These are phyloP conservation scores for Tylopilus sp. DNA, from an alignment of 768 basidiomycete species.

Conservation along the genomic window DNA sequence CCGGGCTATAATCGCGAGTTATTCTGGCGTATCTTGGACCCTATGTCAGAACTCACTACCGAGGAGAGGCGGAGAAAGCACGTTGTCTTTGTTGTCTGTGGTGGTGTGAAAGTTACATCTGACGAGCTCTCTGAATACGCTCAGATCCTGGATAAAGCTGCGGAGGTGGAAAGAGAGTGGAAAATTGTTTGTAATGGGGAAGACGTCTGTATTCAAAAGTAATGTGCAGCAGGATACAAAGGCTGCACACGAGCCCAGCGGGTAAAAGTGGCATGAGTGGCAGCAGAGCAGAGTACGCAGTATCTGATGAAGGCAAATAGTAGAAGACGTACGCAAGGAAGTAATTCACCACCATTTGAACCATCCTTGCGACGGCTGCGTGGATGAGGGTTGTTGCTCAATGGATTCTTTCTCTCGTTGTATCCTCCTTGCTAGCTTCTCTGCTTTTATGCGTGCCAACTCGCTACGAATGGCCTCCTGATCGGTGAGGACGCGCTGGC, in stretches of 20 bases:
- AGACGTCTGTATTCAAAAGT: constrained; percentile 20
- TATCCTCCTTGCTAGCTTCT: constrained; percentile 44
- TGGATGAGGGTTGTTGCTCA: constrained; percentile 12
- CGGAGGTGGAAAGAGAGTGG: constrained; percentile 27
- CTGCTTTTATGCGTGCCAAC: constrained; percentile 66
- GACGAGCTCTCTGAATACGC: constrained; percentile 50
- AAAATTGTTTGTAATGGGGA: constrained; percentile 29
- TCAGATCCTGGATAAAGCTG: constrained; percentile 35
- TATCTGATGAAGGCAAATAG: background rate
- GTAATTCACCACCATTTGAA: constrained; percentile 21
- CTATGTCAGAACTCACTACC: constrained; percentile 19
- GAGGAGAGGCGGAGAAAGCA: constrained; percentile 22
- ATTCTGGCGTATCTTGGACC: constrained; percentile 41
- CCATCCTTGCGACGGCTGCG: constrained; percentile 26
- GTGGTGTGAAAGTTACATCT: constrained; percentile 63
- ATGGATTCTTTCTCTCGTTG: constrained; percentile 41
- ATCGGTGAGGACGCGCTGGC: constrained; percentile 61
- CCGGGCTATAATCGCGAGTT: constrained; percentile 59
- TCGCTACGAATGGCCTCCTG: constrained; percentile 64
- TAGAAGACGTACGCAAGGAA: background rate
- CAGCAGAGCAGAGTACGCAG: background rate
- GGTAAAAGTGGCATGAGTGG: constrained; percentile 15
- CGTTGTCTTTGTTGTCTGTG: constrained; percentile 21
- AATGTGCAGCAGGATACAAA: background rate
- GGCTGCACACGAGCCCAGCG: background rate